Base-by-base conservation (phyloP, 1,139 yeast genomes). In the Yamadazyma trypodendri region DNA sequence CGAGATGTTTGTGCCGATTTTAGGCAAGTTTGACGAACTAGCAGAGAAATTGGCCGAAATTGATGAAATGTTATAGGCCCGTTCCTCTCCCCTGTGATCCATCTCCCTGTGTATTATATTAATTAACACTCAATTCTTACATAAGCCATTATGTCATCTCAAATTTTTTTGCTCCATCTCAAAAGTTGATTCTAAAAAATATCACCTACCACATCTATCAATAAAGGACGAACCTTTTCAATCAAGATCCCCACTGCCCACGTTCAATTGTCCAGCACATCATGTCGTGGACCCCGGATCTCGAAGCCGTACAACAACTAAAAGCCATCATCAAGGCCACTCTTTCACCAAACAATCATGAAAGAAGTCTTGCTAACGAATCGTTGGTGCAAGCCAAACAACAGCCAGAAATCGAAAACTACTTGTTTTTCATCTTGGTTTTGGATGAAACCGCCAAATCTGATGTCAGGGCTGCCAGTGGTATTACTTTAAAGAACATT, bases 381-480 rank as follows among this genome's bases (percentile, higher is more conserved):
- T 86, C 92, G 2, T 68, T 89, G 36, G 73, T 73, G 12, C 77
- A 74, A 36, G 95, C 94, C 24, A 78, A 78, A 49, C 49, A 60
- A 15, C 86, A 84, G 53, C 81, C 86, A 1, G 94, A 87, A 56
- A 75, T 86, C 49, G 84, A 83, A 50, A 87, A 85, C 58, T 92
- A 90, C 58, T 68, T 92, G 29, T 72, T 87, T 29, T 78, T 76
- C 51, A 72, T 90, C 35, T 68, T 92, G 34, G 77, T 86, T 28
- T 66, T 72, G 40, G 83, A 83, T 33, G 45, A 52, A 24, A 36
- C 52, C 9, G 64, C 76, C 15, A 58, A 65, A 12, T 61, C 79
- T 2, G 82, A 83, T 34, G 75, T 84, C 21, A 73, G 97, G 40
- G 96, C 96, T 1, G 83, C 96, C 0, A 92, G 97, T 1, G 98